phyloP scores from a whole-genome alignment of 208 protist species.

The Trypanosoma platydactyli region DNA sequence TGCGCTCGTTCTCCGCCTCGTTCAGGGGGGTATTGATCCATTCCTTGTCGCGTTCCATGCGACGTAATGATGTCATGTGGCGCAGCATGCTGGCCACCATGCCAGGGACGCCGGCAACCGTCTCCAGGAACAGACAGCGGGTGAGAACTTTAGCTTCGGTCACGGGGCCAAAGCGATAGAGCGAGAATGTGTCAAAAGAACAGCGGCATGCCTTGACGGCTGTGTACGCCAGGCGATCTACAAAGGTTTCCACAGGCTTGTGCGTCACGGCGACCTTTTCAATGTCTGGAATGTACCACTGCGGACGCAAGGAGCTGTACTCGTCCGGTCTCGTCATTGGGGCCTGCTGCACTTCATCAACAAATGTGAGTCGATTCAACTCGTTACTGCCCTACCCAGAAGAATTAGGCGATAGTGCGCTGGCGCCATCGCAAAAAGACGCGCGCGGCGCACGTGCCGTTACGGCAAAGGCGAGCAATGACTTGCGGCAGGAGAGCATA shows the following conservation, averaged over 20 bases:
- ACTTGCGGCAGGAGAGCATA: not conserved
- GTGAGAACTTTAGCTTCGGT: constrained; percentile 35
- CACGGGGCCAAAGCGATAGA: constrained; percentile 37
- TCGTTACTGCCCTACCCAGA: constrained; percentile 17
- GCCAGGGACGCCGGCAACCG: constrained; percentile 69
- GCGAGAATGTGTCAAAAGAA: constrained; percentile 51
- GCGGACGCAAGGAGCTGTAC: constrained; percentile 2
- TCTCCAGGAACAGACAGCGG: constrained; percentile 78
- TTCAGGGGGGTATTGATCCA: constrained; percentile 92
- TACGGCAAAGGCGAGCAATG: not conserved
- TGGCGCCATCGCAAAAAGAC: not conserved
- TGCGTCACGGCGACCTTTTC: constrained; percentile 40
- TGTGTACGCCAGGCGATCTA: constrained; percentile 30
- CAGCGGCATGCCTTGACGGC: constrained; percentile 31
- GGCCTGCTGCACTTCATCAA: constrained; percentile 9
- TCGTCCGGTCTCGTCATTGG: constrained; percentile 9
- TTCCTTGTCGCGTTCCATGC: constrained; percentile 73
- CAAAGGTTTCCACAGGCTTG: constrained; percentile 25
- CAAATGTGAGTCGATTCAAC: constrained; percentile 31
- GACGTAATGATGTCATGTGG: constrained; percentile 75
- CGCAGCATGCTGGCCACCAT: constrained; percentile 73
- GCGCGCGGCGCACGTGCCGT: not conserved
- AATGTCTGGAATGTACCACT: constrained; percentile 30
- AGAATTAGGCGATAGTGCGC: not conserved
- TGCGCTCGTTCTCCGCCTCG: constrained; percentile 95